Evolutionary conservation across 305 asterid genomes (phyloP), one percentile per base, ranked within the genome.

Genomic region (Fraxinus nigra): DNA sequence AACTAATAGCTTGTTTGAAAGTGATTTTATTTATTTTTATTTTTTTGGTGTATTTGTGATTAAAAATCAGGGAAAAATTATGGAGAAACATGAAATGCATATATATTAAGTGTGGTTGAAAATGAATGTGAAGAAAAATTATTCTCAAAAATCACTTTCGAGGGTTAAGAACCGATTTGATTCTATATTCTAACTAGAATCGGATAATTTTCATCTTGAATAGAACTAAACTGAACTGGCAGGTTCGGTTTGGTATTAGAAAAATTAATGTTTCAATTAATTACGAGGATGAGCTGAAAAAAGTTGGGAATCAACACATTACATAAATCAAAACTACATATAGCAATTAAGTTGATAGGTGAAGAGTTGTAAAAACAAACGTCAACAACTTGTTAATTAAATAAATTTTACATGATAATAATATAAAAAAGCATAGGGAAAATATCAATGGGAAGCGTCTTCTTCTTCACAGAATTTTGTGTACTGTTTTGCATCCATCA

Each of bases 381-480:
- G 6, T 70, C 10, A 32, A 67, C 16, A 67, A 32, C 75, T 30
- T 32, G 43, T 70, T 30, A 70, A 32, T 14, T 14, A 33, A 32
- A 70, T 70, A 16, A 69, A 69, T 69, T 69, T 69, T 69, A 30
- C 74, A 69, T 28, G 2, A 28, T 20, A 22, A 24, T 18, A 24
- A 24, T 18, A 24, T 3, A 3, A 1, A 18, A 28, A 24, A 18
- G 24, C 10, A 59, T 2, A 79, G 30, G 11, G 13, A 65, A 79
- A 73, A 13, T 30, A 70, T 87, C 56, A 93, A 70, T 93, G 95
- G 76, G 92, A 72, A 75, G 92, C 95, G 76, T 92, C 97, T 89
- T 95, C 98, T 86, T 95, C 97, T 89, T 93, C 95, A 84, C 98
- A 95, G 88, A 91, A 91, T 78, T 90, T 93, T 3, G 94, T 90